phyloP scores from a whole-genome alignment of 352 stramenopile species.

The Globisporangium mamillatum region DNA sequence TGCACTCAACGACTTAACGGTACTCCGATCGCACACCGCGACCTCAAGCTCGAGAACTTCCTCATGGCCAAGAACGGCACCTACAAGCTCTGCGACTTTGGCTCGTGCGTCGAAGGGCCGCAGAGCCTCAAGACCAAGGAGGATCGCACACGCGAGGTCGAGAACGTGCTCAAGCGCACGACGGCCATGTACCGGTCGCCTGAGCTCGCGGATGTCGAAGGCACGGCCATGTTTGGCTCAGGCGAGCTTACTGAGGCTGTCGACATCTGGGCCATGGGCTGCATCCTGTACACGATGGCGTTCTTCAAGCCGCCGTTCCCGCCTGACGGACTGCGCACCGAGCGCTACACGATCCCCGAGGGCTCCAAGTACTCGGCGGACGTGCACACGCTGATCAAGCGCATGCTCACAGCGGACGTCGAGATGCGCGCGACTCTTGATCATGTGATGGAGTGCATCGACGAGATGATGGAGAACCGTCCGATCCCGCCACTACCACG shows the following conservation, averaged over 20 bases:
- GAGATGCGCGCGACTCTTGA: conserved; percentile 90
- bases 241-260: conserved; percentile 90
- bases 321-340: conserved; percentile 92
- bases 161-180: conserved; percentile 95
- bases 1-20: no score
- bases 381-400: conserved; percentile 87
- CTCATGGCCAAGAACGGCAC: conserved; percentile 83
- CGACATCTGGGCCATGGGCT: conserved; percentile 95
- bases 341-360: conserved; percentile 92
- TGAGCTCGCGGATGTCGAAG: conserved; percentile 95
- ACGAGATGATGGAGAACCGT: conserved; percentile 49
- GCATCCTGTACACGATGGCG: conserved; percentile 94
- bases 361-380: conserved; percentile 88
- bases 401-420: conserved; percentile 90
- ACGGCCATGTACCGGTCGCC: conserved; percentile 97
- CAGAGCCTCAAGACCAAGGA: conserved; percentile 80
- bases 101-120: conserved; percentile 83
- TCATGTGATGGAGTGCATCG: conserved; percentile 90
- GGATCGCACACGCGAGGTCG: conserved; percentile 85
- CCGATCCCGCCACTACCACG: conserved; percentile 34
- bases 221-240: conserved; percentile 89
- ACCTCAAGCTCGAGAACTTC: conserved; percentile 98
- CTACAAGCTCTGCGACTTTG: conserved; percentile 97
- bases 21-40: conserved; percentile 93
- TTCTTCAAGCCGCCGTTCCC: conserved; percentile 96